These are phyloP conservation scores for Pichia sp. DNA, from an alignment of 1,139 yeast genomes.

Conservation along the genomic window DNA sequence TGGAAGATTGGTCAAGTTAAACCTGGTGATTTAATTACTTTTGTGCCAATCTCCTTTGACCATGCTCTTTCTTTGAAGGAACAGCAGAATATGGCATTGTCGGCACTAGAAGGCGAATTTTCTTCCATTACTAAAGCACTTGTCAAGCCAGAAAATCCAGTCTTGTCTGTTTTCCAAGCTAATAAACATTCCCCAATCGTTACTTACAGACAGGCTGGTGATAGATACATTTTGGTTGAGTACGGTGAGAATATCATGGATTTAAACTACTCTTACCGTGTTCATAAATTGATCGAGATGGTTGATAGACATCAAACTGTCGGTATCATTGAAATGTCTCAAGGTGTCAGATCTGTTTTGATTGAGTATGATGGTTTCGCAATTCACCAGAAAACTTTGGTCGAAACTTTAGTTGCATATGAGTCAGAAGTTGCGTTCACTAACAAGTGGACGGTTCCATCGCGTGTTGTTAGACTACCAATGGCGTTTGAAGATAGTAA, in stretches of 20 bases:
- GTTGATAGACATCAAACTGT: conserved; percentile 59
- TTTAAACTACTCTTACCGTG: conserved; percentile 77
- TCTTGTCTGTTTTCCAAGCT: conserved; percentile 48
- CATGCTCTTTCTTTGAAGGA: conserved; percentile 60
- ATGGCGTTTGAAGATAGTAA: conserved; percentile 94
- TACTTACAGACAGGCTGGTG: conserved; percentile 95
- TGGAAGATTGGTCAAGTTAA: conserved; percentile 98
- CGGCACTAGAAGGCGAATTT: conserved; percentile 37
- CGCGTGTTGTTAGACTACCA: conserved; percentile 79
- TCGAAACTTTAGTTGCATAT: conserved; percentile 62
- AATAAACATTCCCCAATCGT: conserved; percentile 59
- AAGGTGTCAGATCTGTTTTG: conserved; percentile 92
- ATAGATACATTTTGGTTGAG: conserved; percentile 83
- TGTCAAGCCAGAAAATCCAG: conserved; percentile 53
- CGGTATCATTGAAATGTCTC: conserved; percentile 93
- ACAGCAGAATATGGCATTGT: conserved; percentile 47
- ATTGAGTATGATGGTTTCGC: conserved; percentile 68
- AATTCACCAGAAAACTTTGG: conserved; percentile 56
- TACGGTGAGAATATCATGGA: conserved; percentile 89
- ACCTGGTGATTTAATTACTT: conserved; percentile 83
- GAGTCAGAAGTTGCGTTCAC: conserved; percentile 71
- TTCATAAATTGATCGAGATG: conserved; percentile 73
- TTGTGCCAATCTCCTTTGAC: conserved; percentile 69
- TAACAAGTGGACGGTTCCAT: conserved; percentile 79
- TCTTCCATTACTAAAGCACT: conserved; percentile 39